phyloP scores from a whole-genome alignment of 768 basidiomycete genomes.

The Lentinula lateritia region DNA sequence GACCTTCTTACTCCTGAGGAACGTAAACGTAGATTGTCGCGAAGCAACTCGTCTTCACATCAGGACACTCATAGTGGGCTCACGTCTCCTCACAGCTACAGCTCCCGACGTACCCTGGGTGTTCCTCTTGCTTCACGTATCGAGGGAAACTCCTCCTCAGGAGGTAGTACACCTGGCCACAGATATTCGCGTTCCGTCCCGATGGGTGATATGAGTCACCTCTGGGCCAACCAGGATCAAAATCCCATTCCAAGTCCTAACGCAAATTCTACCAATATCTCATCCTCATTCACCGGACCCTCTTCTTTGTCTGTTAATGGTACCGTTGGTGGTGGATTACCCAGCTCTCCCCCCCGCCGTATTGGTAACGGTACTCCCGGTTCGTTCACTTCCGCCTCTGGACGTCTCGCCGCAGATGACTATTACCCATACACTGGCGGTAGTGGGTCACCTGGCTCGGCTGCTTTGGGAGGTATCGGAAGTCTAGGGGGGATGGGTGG shows the following conservation, averaged over 20 bases:
- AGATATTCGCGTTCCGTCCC: constrained; percentile 83
- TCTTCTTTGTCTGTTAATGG: constrained; percentile 12
- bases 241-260: constrained; percentile 14
- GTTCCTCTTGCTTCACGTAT: constrained; percentile 15
- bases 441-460: constrained; percentile 15
- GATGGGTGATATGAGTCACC: constrained; percentile 69
- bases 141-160: constrained; percentile 13
- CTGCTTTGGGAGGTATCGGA: constrained; percentile 19
- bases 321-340: constrained; percentile 10
- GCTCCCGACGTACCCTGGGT: constrained; percentile 13
- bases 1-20: constrained; percentile 90
- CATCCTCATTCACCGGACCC: constrained; percentile 12
- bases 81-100: constrained; percentile 6
- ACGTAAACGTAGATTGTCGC: constrained; percentile 73
- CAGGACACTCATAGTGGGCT: constrained; percentile 5
- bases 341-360: constrained; percentile 31
- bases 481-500: constrained; percentile 19
- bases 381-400: constrained; percentile 43
- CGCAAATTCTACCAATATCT: constrained; percentile 12
- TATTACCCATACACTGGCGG: constrained; percentile 26
- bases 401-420: constrained; percentile 9
- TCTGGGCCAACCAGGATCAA: constrained; percentile 59
- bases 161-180: constrained; percentile 36
- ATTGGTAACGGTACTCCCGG: constrained; percentile 31
- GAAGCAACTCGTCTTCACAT: constrained; percentile 51